Evolutionary conservation across 2,329 filamentous ascomycete genomes (phyloP), one percentile per base, ranked within the genome.

Genomic region (Chaetomiaceae sp.): DNA sequence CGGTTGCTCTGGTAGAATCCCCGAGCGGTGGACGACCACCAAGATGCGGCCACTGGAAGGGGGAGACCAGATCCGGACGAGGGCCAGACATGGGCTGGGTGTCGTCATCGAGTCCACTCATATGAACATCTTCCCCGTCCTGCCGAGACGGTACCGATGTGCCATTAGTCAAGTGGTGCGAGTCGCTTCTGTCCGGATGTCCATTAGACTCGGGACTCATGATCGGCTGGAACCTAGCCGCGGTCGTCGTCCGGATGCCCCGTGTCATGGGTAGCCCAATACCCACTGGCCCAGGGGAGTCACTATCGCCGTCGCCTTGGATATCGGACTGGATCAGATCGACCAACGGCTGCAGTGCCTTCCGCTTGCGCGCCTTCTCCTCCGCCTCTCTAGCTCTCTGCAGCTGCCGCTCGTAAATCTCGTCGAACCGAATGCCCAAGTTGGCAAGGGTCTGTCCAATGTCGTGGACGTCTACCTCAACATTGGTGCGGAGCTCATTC

Each of bases 401-500:
- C 41, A 85, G 65, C 65, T 93, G 87, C 42, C 87, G 78, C 44
- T 80, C 72, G 66, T 93, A 91, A 3, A 96, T 78, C 41, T 81
- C 85, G 58, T 96, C 89, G 73, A 90, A 96, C 62, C 93, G 85
- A 35, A 86, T 74, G 10, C 73, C 74, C 13, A 86, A 81, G 56
- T 87, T 77, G 37, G 76, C 74, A 62, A 68, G 62, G 9, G 56
- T 55, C 6, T 55, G 54, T 20, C 89, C 85, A 50, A 96, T 83
- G 41, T 80, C 82, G 65, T 83, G 82, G 56, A 97, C 86, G 68
- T 97, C 92, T 30, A 97, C 92, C 65, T 96, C 90, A 2, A 96
- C 92, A 63, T 97, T 97, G 19, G 89, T 83, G 31, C 91, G 74
- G 61, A 99, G 82, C 70, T 99, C 93, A 53, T 95, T 95, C 1